phyloP scores from a whole-genome alignment of 176 grass and related monocot species.

The barley (Hordeum vulgare) region DNA sequence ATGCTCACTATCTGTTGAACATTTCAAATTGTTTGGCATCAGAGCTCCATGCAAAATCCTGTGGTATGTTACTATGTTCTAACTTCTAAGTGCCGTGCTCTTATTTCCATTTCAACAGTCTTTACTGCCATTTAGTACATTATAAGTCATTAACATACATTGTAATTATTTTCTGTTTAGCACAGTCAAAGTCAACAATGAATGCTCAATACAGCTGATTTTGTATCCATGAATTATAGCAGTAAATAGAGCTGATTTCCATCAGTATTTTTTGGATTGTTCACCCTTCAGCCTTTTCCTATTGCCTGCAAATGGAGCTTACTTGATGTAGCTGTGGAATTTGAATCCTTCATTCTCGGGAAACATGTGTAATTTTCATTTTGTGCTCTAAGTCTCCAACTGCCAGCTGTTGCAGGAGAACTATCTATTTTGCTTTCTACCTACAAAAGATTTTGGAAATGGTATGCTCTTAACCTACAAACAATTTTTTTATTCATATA shows the following conservation, averaged over 20 bases:
- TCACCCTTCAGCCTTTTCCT: background rate
- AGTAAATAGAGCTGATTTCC: background rate
- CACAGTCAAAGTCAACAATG: background rate
- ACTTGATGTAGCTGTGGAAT: conserved; percentile 8
- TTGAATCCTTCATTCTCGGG: background rate
- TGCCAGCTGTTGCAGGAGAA: background rate
- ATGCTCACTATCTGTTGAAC: conserved; percentile 88
- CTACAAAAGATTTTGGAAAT: background rate
- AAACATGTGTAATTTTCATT: background rate
- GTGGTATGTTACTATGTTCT: conserved; percentile 70
- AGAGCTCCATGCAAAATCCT: conserved; percentile 57
- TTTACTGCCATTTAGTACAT: background rate
- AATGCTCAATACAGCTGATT: background rate
- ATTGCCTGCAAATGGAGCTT: background rate
- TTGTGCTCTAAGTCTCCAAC: background rate
- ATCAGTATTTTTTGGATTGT: conserved; percentile 1
- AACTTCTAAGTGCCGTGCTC: background rate
- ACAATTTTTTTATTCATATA: background rate
- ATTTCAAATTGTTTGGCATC: conserved; percentile 78
- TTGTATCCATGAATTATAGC: background rate
- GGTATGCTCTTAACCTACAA: background rate
- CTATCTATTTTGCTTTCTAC: background rate
- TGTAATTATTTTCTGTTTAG: background rate
- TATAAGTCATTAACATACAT: background rate
- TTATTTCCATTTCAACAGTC: background rate